Base-by-base conservation (phyloP, 352 stramenopile species). In the Phytophthora idaei region DNA sequence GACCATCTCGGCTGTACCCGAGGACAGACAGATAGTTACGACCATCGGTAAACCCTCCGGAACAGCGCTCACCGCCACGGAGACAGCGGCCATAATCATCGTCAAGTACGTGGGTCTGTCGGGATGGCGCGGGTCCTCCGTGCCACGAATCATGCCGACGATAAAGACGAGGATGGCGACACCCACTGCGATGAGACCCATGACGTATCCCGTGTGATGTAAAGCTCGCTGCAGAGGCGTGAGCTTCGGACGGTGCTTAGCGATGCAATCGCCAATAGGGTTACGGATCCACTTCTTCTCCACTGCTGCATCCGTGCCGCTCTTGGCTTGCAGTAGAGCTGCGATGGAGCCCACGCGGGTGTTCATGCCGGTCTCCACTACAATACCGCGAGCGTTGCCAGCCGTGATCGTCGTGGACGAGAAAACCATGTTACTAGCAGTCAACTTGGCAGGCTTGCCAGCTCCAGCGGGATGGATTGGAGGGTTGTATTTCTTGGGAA, bases 1-100 rank as follows among this genome's bases (percentile, higher is more conserved):
- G 31, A 89, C 74, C 88, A 95, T 95, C 25, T 83, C 78, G 1
- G 82, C 80, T 9, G 85, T 93, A 14, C 85, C 85, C 0, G 79
- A 80, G 0, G 85, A 92, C 31, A 93, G 59, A 52, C 84, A 94
- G 52, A 94, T 91, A 8, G 86, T 95, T 41, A 94, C 83, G 12
- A 93, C 86, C 76, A 94, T 93, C 14, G 86, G 85, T 10, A 94
- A 66, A 7, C 86, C 89, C 66, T 95, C 83, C 0, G 86, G 85
- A 3, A 94, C 77, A 62, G 96, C 75, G 74, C 81, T 84, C n/a
- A 95, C 71, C 47, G 79, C 65, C 3, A 94, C 77, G 57, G 92
- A 98, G 1, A 98, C 93, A 0, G 94, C 92, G 21, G 98, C 92
- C 71, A 97, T 98, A 44, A 99, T 83, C 71, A 98, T 98, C 17